Conservation (phyloP, 2,329 filamentous ascomycete species). For the Arthrinium phaeospermum region DNA sequence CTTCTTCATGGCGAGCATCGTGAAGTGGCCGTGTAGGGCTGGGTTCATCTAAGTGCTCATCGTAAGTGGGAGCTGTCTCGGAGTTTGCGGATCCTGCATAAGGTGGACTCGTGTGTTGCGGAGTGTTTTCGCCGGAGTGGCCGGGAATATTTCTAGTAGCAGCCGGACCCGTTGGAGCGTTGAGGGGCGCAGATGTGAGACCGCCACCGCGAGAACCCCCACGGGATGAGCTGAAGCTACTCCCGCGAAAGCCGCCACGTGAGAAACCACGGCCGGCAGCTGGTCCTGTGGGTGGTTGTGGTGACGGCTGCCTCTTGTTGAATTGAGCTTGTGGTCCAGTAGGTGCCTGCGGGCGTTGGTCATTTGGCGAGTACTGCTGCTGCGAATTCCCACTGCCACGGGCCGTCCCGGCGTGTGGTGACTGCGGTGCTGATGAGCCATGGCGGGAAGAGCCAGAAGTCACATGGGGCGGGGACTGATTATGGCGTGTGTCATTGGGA, state of each 20-base stretch:
- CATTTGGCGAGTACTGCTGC: slow-evolving; percentile 47
- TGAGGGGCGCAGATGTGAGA: slow-evolving; percentile 46
- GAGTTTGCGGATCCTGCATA: slow-evolving; percentile 32
- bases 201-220: slow-evolving; percentile 58
- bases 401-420: slow-evolving; percentile 59
- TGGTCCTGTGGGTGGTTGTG: slow-evolving; percentile 63
- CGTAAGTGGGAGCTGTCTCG: slow-evolving; percentile 32
- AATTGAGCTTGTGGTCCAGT: slow-evolving; percentile 55
- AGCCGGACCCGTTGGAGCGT: slow-evolving; percentile 29
- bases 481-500: slow-evolving; percentile 42
- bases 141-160: slow-evolving; percentile 32
- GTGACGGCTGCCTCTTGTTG: slow-evolving; percentile 57
- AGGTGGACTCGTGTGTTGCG: slow-evolving; percentile 40
- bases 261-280: slow-evolving; percentile 54
- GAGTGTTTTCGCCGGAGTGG: slow-evolving; percentile 40
- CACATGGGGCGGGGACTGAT: slow-evolving; percentile 63
- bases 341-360: slow-evolving; percentile 67
- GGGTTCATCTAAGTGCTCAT: slow-evolving; percentile 58
- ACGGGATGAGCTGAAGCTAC: slow-evolving; percentile 57
- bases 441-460: slow-evolving; percentile 59
- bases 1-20: slow-evolving; percentile 69
- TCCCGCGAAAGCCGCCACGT: slow-evolving; percentile 63
- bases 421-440: slow-evolving; percentile 64
- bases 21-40: slow-evolving; percentile 65
- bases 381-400: slow-evolving; percentile 58